A percentile compares a stretch with the other conserved stretches of the same genome.
phyloP scores from a whole-genome alignment of 163 green algal genomes.

The Scenedesmus sp. region DNA sequence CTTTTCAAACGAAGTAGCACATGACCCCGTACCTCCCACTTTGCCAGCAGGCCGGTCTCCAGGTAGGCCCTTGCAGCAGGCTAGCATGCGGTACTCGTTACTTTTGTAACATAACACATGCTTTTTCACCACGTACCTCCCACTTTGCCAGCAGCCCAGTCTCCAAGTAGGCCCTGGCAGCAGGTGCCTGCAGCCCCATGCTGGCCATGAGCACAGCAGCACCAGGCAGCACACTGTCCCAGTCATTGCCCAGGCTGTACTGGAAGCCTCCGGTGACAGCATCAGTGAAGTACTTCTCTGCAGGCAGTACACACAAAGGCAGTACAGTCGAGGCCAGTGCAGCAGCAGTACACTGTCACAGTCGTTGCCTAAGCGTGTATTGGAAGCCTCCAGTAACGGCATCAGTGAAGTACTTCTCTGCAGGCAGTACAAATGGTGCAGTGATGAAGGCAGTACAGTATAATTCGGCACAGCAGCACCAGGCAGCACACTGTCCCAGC shows the following conservation, averaged over 20 bases:
- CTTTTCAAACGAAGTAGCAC: no score
- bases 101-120: neutral
- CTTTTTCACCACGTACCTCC: neutral
- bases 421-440: neutral
- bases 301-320: neutral
- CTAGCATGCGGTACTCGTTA: no score
- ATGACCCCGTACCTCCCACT: no score
- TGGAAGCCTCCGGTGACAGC: neutral
- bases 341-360: slow-evolving; percentile 19
- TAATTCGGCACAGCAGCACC: neutral
- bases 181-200: neutral
- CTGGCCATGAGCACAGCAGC: slow-evolving; percentile 21
- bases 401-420: neutral
- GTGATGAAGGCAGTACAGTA: neutral
- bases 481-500: neutral
- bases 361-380: slow-evolving; percentile 14
- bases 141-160: slow-evolving; percentile 15
- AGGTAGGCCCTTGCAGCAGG: no score
- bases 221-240: slow-evolving; percentile 30
- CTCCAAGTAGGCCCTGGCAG: slow-evolving; percentile 16
- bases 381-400: neutral
- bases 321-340: neutral
- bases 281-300: neutral
- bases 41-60: no score
- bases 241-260: slow-evolving; percentile 28